Evolutionary conservation across 2,329 filamentous ascomycete species (phyloP).

Genomic region (Exserohilum turcica): DNA sequence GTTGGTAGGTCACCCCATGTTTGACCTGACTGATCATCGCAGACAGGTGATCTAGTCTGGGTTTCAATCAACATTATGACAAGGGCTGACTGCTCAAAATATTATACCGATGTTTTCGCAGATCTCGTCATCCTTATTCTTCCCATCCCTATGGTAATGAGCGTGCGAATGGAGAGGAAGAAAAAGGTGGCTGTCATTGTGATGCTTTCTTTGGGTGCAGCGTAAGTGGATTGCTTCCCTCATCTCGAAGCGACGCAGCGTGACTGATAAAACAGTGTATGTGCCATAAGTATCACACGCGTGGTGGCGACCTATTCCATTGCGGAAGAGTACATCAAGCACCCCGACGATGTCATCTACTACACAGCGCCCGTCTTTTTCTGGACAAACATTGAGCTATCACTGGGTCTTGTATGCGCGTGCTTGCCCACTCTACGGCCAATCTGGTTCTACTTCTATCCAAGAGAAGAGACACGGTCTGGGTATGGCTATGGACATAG

Average conservation of each 20-base stretch:
- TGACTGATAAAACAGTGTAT: constrained; percentile 22
- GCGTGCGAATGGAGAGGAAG: constrained; percentile 22
- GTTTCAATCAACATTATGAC: background rate
- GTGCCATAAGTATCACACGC: constrained; percentile 29
- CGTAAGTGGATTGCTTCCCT: constrained; percentile 12
- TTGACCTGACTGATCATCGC: background rate
- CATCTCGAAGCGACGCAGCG: background rate
- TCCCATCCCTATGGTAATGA: constrained; percentile 34
- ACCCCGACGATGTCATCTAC: constrained; percentile 29
- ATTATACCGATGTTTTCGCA: constrained; percentile 29
- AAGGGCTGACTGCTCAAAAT: background rate
- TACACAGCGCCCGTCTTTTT: constrained; percentile 37
- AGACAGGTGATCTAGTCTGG: background rate
- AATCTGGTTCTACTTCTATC: constrained; percentile 28
- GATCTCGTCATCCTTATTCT: constrained; percentile 31
- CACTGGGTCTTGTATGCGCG: constrained; percentile 30
- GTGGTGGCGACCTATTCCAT: constrained; percentile 27
- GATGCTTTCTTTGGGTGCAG: constrained; percentile 29
- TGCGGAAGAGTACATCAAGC: constrained; percentile 24
- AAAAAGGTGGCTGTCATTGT: constrained; percentile 29
- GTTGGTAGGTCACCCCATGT: constrained; percentile 14
- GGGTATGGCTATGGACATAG: constrained; percentile 16
- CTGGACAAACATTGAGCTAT: constrained; percentile 39
- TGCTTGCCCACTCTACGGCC: constrained; percentile 35
- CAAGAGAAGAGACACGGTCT: constrained; percentile 15